Evolutionary conservation across 331 rosid genomes (phyloP), one percentile per base, ranked within the genome.

Genomic region (Telfairia occidentalis): DNA sequence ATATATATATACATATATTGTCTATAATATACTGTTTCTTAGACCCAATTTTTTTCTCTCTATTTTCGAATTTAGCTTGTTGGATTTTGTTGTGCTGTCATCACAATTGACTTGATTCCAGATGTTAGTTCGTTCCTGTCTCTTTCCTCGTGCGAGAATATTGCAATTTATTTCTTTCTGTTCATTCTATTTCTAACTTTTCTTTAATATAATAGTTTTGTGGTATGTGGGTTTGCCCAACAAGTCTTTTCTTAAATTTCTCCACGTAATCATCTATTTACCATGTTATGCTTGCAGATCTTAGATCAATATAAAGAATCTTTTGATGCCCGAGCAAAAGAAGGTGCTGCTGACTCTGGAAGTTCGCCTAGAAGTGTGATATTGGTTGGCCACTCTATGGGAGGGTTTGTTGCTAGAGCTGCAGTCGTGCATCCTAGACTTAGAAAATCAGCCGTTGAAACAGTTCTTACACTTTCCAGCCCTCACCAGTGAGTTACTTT

Each of bases 391-490:
- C 97, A 95, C 82, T 95, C 99, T 58, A 92, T 95, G 96, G 99
- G 97, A 57, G 99, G 99, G 78, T 88, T 95, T 87, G 99, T 95
- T 75, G 97, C 99, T 66, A 95, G 97, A 90, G 99, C 97, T 76
- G 97, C 93, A 70, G 84, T 86, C 76, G 71, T 87, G 74, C 92
- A 90, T 82, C 96, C 92, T 63, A 89, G 77, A 67, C 87, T 95
- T 78, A 88, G 92, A 87, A 90, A 85, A 81, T 90, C 96, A 73
- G 93, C 92, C 10, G 96, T 92, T 83, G 89, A 89, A 86, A 95
- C 97, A 79, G 75, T 95, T 84, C 85, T 92, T 81, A 95, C 99
- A 57, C 96, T 95, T 72, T 92, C 97, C 78, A 85, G 92, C 78
- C 96, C 97, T 29, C 99, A 95, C 81, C 97, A 92, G 97, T 95